These are phyloP conservation scores for Hibiscus syriacus DNA, from an alignment of 345 rosid species.

Conservation along the genomic window DNA sequence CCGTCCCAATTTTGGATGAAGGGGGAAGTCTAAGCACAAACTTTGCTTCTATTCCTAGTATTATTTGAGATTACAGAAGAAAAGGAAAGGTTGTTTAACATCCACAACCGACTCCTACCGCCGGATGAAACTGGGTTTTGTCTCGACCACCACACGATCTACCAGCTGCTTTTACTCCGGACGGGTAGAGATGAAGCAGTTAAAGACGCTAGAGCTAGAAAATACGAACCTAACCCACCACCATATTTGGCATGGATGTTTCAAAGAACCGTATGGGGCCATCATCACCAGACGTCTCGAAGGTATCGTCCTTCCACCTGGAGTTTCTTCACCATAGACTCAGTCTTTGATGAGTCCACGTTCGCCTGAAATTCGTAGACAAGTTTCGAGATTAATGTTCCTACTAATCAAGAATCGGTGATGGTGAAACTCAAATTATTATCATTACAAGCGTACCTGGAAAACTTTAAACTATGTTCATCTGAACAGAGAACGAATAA, in stretches of 20 bases:
- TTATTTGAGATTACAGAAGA: not conserved
- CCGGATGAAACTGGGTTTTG: not conserved
- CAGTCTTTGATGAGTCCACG: slow-evolving; percentile 46
- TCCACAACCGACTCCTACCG: slow-evolving; percentile 12
- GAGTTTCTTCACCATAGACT: slow-evolving; percentile 59
- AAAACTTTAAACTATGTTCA: not conserved
- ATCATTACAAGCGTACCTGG: not conserved
- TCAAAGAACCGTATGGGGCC: not conserved
- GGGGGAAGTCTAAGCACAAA: not conserved
- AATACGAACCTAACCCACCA: slow-evolving; percentile 15
- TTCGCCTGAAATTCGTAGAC: slow-evolving; percentile 37
- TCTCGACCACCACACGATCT: slow-evolving; percentile 3
- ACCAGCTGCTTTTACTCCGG: not conserved
- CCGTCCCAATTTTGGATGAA: not conserved
- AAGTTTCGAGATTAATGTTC: not conserved
- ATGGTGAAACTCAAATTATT: not conserved
- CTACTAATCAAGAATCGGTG: not conserved
- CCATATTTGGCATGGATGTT: not conserved
- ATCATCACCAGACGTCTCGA: slow-evolving; percentile 68
- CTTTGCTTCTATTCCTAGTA: slow-evolving; percentile 7
- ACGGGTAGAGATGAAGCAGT: not conserved
- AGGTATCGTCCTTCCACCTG: slow-evolving; percentile 71
- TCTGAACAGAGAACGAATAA: not conserved
- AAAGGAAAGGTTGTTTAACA: not conserved
- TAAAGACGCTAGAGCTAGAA: slow-evolving; percentile 15